Base-by-base conservation (phyloP, 2,329 filamentous ascomycete genomes). In the Talaromyces sp. region DNA sequence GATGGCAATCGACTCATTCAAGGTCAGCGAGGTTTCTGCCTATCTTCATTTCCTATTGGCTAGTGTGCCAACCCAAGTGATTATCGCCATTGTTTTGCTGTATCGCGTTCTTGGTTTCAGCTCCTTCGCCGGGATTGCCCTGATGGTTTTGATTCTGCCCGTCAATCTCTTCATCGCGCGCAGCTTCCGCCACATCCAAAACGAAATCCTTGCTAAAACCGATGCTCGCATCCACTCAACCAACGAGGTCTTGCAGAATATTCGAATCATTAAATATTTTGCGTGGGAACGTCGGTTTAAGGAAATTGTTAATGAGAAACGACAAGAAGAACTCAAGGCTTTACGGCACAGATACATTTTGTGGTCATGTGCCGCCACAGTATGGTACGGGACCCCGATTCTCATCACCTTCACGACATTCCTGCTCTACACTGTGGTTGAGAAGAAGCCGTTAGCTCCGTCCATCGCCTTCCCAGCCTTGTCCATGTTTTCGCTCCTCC, bases 1-100 rank as follows among this genome's bases (percentile, higher is more conserved):
- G 67, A 99, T 99, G 95, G 96, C 95, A 10, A 96, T 99, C 47
- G 96, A 99, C 80, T 97, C 94, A 55, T 98, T 98, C 86, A 99
- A 99, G 79, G 92, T 99, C 60, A 90, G 91, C 65, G 95, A 99
- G 73, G 89, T 96, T 63, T 95, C 92, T 42, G 90, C 94, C 0
- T 99, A 99, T 73, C 81, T 99, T 34, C 95, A 99, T 76, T 99
- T 96, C 76, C 81, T 99, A n/a, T 90, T 94, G 81, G 94, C 93
- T 0, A 88, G 90, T 64, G 93, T 94, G 1, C 95, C 95, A 0
- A 90, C 95, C 0, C 93, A 98, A 76, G 85, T 99, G 44, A 78
- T 90, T 53, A 85, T 97, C 53, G 91, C 92, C 5, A 83, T 98
- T 64, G 80, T 85, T 18, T 81, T 99, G 51, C 86, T 99, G 27